Percentiles rank a stretch among this genome's conserved stretches.
Conservation (phyloP, 352 stramenopile species). For the Hyaloperonospora arabidopsidis region DNA sequence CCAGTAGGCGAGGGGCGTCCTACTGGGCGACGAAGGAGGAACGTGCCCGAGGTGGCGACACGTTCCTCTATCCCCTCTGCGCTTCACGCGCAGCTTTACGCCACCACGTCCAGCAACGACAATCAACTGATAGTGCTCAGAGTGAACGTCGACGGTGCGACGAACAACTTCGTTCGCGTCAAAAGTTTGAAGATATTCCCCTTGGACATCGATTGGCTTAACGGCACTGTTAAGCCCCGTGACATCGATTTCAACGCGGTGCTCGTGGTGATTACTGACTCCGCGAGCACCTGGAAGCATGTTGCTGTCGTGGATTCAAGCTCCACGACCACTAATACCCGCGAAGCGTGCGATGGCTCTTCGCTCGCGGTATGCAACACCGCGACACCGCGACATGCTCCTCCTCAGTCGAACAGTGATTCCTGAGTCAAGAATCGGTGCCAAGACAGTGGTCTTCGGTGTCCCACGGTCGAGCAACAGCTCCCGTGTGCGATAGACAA, state of each 20-base stretch:
- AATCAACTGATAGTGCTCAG: constrained; percentile 13
- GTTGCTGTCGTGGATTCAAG: not conserved
- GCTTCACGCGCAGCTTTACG: constrained; percentile 10
- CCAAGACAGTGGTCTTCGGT: not conserved
- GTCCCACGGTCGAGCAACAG: not conserved
- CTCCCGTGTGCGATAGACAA: not conserved
- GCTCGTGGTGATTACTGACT: constrained; percentile 1
- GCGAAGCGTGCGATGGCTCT: not conserved
- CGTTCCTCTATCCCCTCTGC: constrained; percentile 5
- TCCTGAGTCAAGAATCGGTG: not conserved
- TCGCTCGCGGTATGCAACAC: not conserved
- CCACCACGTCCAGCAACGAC: not conserved
- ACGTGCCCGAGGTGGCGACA: constrained; percentile 7
- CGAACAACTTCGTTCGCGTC: constrained; percentile 3
- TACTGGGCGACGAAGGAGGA: constrained; percentile 6
- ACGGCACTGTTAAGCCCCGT: constrained; percentile 7
- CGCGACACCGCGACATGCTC: not conserved
- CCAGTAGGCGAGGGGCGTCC: not conserved
- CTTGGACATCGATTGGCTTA: constrained; percentile 18
- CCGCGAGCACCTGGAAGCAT: not conserved
- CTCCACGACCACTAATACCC: not conserved
- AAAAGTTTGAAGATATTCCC: constrained; percentile 17
- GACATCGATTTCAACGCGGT: constrained; percentile 10
- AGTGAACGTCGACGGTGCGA: constrained; percentile 13
- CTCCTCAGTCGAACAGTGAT: not conserved